phyloP scores from a whole-genome alignment of 495 filamentous ascomycete genomes.

The Hypomontagnella monticulosa region DNA sequence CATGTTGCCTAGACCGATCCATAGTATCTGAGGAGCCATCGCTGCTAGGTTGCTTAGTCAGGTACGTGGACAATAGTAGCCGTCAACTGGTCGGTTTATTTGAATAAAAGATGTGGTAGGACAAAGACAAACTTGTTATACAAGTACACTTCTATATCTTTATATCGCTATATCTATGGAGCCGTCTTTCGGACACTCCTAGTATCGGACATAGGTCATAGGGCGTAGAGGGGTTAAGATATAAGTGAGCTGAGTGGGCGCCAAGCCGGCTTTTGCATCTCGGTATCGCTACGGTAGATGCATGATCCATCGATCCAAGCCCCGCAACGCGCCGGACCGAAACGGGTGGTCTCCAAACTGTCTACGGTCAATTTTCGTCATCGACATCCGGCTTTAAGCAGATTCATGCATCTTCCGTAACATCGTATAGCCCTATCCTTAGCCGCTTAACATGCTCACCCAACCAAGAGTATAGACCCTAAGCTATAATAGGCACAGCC shows the following conservation, averaged over 20 bases:
- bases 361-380: constrained; percentile 32
- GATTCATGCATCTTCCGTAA: background rate
- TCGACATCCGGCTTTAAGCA: constrained; percentile 22
- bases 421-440: no score
- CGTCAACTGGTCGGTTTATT: background rate
- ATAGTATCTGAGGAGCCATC: constrained; percentile 75
- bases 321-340: constrained; percentile 30
- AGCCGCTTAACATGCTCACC: background rate
- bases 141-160: no score
- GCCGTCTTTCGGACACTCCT: background rate
- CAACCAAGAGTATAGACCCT: background rate
- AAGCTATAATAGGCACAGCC: constrained; percentile 2
- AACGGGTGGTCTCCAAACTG: background rate
- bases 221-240: no score
- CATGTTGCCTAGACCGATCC: constrained; percentile 93
- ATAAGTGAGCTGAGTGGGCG: background rate
- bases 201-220: background rate
- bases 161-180: no score
- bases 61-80: no score
- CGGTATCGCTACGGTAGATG: background rate
- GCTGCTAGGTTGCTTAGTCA: constrained; percentile 4
- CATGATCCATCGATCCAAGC: constrained; percentile 12
- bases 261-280: constrained; percentile 30
- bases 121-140: no score
- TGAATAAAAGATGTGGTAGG: background rate